phyloP scores from a whole-genome alignment of 495 filamentous ascomycete genomes.

The Penicillium macrosclerotiorum region DNA sequence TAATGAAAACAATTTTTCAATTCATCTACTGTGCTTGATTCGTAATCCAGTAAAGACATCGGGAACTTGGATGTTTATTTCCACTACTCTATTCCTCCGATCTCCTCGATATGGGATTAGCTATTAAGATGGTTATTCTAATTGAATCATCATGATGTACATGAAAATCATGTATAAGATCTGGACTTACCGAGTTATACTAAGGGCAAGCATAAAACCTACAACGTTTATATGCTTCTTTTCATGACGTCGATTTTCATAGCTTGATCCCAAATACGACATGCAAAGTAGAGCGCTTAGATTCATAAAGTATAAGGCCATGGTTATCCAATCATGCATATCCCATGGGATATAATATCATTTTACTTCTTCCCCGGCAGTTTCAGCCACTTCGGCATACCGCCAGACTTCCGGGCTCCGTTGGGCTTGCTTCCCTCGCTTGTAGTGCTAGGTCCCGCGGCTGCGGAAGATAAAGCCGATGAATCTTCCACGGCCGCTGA shows the following conservation, averaged over 20 bases:
- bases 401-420: conserved; percentile 40
- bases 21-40: conserved; percentile 9
- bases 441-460: conserved; percentile 28
- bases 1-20: conserved; percentile 35
- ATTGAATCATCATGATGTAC: too few relatives aligned
- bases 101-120: too few relatives aligned
- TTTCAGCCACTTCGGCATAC: conserved; percentile 70
- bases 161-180: too few relatives aligned
- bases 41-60: not conserved
- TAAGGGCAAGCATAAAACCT: too few relatives aligned
- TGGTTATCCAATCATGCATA: conserved; percentile 4
- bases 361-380: conserved; percentile 58
- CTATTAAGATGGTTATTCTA: too few relatives aligned
- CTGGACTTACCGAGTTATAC: too few relatives aligned
- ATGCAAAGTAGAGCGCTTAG: not conserved
- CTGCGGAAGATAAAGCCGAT: conserved; percentile 33
- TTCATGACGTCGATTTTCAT: too few relatives aligned
- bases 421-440: conserved; percentile 43
- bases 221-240: too few relatives aligned
- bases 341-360: too few relatives aligned
- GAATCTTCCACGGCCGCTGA: conserved; percentile 39
- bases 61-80: too few relatives aligned
- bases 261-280: not conserved
- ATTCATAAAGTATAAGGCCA: conserved; percentile 2
- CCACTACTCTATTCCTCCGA: too few relatives aligned